Evolutionary conservation across 768 basidiomycete species (phyloP).

Genomic region (Lanmaoa pseudosensibilis): DNA sequence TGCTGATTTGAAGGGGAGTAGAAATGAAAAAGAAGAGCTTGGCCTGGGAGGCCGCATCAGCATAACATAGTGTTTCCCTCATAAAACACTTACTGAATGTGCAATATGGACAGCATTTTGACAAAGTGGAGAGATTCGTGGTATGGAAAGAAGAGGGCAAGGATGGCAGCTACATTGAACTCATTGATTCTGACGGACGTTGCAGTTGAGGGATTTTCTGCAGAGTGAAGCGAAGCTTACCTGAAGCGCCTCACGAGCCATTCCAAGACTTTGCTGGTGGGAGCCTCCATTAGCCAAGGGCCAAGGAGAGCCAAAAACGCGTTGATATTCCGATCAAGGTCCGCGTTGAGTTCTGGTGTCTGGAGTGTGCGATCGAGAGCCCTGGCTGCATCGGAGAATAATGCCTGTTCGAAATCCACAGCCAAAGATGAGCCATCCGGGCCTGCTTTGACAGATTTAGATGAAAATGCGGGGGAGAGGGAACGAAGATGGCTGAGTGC

Average conservation of each 20-base stretch:
- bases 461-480: slow-evolving; percentile 53
- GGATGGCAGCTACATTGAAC: slow-evolving; percentile 79
- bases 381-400: slow-evolving; percentile 83
- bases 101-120: slow-evolving; percentile 87
- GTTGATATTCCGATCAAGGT: slow-evolving; percentile 61
- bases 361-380: slow-evolving; percentile 77
- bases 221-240: slow-evolving; percentile 41
- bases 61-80: not conserved
- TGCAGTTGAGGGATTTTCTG: not conserved
- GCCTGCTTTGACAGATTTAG: slow-evolving; percentile 12
- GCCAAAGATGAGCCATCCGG: slow-evolving; percentile 17
- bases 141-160: slow-evolving; percentile 88
- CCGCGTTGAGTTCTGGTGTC: slow-evolving; percentile 55
- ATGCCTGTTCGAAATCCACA: slow-evolving; percentile 56
- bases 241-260: slow-evolving; percentile 95
- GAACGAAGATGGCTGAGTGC: slow-evolving; percentile 71
- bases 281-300: slow-evolving; percentile 77
- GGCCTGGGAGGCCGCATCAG: slow-evolving; percentile 41
- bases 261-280: slow-evolving; percentile 82
- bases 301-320: slow-evolving; percentile 71
- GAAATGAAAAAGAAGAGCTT: slow-evolving; percentile 64
- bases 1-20: slow-evolving; percentile 74
- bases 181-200: slow-evolving; percentile 71
- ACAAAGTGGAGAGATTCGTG: slow-evolving; percentile 94
- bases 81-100: slow-evolving; percentile 55